A percentile compares a stretch with the other conserved stretches of the same genome.
Evolutionary conservation across 495 filamentous ascomycete species (phyloP).

Genomic region (Lasiosphaeria miniovina): DNA sequence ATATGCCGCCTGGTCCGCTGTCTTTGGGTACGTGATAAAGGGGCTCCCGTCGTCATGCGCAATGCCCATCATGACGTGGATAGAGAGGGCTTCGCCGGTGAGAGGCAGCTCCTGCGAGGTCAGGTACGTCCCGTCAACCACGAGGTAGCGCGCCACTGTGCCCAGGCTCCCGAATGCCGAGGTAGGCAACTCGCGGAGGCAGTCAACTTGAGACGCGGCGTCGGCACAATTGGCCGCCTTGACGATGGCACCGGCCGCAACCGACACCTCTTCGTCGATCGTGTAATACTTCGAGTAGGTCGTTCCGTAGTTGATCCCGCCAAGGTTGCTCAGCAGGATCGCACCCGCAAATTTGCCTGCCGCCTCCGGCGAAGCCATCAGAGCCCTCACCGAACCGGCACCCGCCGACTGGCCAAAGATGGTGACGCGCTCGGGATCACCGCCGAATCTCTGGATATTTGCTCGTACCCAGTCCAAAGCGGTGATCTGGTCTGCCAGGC

Average conservation of each 20-base stretch:
- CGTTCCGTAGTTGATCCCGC: conserved; percentile 43
- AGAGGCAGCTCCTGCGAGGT: conserved; percentile 34
- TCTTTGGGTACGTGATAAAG: conserved; percentile 41
- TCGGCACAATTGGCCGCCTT: conserved; percentile 39
- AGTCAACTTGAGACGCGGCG: conserved; percentile 43
- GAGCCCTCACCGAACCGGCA: conserved; percentile 49
- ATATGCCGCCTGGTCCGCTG: conserved; percentile 34
- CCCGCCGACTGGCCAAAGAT: conserved; percentile 56
- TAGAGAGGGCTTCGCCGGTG: conserved; percentile 27
- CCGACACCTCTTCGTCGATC: conserved; percentile 39
- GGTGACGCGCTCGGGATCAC: conserved; percentile 59
- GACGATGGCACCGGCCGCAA: conserved; percentile 40
- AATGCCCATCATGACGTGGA: conserved; percentile 45
- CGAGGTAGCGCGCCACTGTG: conserved; percentile 37
- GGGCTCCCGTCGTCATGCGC: conserved; percentile 50
- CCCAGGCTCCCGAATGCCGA: conserved; percentile 26
- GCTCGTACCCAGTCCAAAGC: conserved; percentile 63
- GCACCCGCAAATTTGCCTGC: conserved; percentile 48
- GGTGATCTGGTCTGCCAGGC: conserved; percentile 54
- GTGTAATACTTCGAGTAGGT: conserved; percentile 48
- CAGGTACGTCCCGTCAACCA: conserved; percentile 48
- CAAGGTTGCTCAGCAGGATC: conserved; percentile 49
- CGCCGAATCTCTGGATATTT: conserved; percentile 60
- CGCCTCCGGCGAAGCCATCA: conserved; percentile 52
- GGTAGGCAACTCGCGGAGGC: conserved; percentile 43